Evolutionary conservation across 2,329 filamentous ascomycete species (phyloP).

Genomic region (Aspergillus flavus): DNA sequence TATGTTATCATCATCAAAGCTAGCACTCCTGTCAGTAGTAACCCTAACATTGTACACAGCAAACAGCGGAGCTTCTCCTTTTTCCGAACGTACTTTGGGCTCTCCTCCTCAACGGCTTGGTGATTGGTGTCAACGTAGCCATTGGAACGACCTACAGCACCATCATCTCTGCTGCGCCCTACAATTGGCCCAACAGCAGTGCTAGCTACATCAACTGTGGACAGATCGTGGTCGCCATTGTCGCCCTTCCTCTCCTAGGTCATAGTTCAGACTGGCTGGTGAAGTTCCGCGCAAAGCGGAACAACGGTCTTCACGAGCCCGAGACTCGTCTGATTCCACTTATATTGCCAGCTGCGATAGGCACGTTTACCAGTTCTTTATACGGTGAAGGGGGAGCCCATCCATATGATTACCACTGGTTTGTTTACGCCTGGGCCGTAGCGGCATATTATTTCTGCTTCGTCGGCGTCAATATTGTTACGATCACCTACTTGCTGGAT

Average conservation of each 20-base stretch:
- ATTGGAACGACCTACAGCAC: constrained; percentile 46
- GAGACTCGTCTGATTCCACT: constrained; percentile 41
- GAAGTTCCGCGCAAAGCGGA: constrained; percentile 38
- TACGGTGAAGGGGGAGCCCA: constrained; percentile 42
- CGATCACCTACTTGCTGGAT: constrained; percentile 50
- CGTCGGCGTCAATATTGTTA: constrained; percentile 47
- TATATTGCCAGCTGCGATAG: constrained; percentile 42
- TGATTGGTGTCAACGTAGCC: constrained; percentile 47
- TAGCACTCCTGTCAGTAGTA: too few relatives aligned
- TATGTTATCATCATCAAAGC: neutral
- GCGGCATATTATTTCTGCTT: constrained; percentile 32
- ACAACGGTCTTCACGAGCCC: constrained; percentile 44
- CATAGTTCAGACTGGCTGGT: constrained; percentile 43
- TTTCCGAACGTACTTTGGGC: constrained; percentile 50
- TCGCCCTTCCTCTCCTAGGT: constrained; percentile 45
- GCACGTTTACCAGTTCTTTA: constrained; percentile 40
- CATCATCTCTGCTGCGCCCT: constrained; percentile 39
- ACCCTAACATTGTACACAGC: constrained; percentile 10
- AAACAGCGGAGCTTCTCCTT: constrained; percentile 37
- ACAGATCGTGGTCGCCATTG: constrained; percentile 43
- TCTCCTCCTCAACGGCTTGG: constrained; percentile 43
- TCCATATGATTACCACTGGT: constrained; percentile 34
- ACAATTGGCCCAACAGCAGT: constrained; percentile 41
- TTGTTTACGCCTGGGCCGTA: constrained; percentile 25
- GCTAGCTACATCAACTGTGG: constrained; percentile 44